Percentiles rank a stretch among this genome's conserved stretches.
phyloP scores from a whole-genome alignment of 495 filamentous ascomycete species.

The Trichoderma virens region DNA sequence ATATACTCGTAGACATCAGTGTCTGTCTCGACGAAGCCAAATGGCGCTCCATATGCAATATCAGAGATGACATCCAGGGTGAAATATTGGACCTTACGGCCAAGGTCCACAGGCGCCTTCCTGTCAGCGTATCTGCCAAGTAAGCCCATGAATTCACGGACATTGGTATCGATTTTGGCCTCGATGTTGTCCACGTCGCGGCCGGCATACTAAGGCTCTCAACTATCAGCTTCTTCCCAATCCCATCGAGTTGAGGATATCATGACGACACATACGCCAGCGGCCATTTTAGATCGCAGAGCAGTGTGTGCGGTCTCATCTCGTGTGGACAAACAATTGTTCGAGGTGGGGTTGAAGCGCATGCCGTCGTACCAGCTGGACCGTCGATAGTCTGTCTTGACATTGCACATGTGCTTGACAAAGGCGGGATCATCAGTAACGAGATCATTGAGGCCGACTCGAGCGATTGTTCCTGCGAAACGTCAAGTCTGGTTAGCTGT shows the following conservation, averaged over 20 bases:
- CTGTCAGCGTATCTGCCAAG: slow-evolving; percentile 45
- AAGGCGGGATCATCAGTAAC: slow-evolving; percentile 33
- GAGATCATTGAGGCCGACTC: slow-evolving; percentile 23
- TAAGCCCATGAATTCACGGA: slow-evolving; percentile 30
- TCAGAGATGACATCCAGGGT: slow-evolving; percentile 60
- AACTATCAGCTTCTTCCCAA: not conserved
- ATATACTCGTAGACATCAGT: slow-evolving; percentile 50
- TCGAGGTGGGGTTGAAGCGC: slow-evolving; percentile 31
- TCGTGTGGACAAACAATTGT: slow-evolving; percentile 29
- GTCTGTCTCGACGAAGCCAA: slow-evolving; percentile 54
- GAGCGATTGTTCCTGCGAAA: slow-evolving; percentile 17
- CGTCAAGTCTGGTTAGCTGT: not conserved
- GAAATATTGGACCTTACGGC: slow-evolving; percentile 41
- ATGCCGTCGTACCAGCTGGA: slow-evolving; percentile 34
- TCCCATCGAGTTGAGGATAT: too few relatives aligned
- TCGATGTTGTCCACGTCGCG: slow-evolving; percentile 41
- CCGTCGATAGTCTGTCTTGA: slow-evolving; percentile 31
- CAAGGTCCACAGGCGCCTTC: slow-evolving; percentile 37
- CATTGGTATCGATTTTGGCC: slow-evolving; percentile 38
- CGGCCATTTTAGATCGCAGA: slow-evolving; percentile 23
- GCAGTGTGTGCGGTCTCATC: slow-evolving; percentile 23
- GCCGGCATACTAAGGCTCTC: slow-evolving; percentile 18
- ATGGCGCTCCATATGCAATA: slow-evolving; percentile 52
- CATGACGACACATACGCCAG: slow-evolving; percentile 16
- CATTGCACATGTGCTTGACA: slow-evolving; percentile 29